Base-by-base conservation (phyloP, 352 stramenopile species). In the Globisporangium viniferum region DNA sequence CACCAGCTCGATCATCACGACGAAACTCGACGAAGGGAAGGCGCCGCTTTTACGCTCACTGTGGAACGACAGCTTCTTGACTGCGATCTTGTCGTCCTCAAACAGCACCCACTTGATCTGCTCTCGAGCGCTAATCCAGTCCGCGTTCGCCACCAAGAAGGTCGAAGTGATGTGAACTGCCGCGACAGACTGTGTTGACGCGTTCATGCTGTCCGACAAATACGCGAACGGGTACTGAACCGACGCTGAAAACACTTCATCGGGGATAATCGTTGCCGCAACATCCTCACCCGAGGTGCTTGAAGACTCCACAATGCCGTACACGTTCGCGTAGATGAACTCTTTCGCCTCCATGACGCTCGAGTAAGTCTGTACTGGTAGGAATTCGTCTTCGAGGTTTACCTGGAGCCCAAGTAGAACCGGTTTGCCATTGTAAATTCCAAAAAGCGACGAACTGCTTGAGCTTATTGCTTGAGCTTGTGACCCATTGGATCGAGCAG, bases 61-160 rank as follows among this genome's bases (percentile, higher is more conserved):
- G 29, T 33, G 3, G 29, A n/a, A 33, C 29, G 3, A 49, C 2
- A 60, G 4, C 12, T 6, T 36, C 5, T 35, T 36, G 20, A 59
- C 31, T 2, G 5, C 20, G 31, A 36, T 35, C 61, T 66, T 66
- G 24, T 49, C n/a, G 33, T 51, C 20, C 35, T 18, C 46, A 24
- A 66, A 59, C 6, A 66, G 20, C 61, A 66, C 46, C 46, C 31
- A 66, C 48, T 66, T 35, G 31, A 66, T 35, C 9, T 24, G 31
- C n/a, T 58, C 29, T 5, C 9, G 9, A 18, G 15, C 36, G n/a
- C 1, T 12, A 9, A 59, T n/a, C 61, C 61, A 66, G 5, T 51
- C 48, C 2, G 3, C 31, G 14, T 59, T 66, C 14, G n/a, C 27
- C 20, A 66, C 8, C 8, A 66, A 14, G 5, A 59, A 27, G n/a